Evolutionary conservation across 1,139 yeast genomes (phyloP).

Genomic region (Debaryomyces sp.): DNA sequence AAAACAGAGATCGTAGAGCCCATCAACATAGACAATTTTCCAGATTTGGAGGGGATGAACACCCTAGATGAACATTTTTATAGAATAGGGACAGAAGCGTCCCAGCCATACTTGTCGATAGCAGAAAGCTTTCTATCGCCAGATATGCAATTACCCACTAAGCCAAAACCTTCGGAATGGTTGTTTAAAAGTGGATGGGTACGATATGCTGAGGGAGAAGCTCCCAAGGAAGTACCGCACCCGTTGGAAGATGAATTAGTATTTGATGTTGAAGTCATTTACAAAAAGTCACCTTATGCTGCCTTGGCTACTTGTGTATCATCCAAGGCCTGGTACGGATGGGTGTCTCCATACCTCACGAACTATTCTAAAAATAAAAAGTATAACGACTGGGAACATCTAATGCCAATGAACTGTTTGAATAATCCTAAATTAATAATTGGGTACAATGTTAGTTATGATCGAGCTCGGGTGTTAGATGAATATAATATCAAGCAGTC

Average conservation of each 20-base stretch:
- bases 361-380: slow-evolving; percentile 38
- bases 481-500: slow-evolving; percentile 74
- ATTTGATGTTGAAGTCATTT: slow-evolving; percentile 89
- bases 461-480: slow-evolving; percentile 81
- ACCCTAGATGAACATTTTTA: slow-evolving; percentile 85
- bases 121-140: slow-evolving; percentile 39
- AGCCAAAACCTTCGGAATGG: slow-evolving; percentile 55
- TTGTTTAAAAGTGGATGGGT: slow-evolving; percentile 77
- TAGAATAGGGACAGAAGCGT: slow-evolving; percentile 60
- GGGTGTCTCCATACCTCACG: slow-evolving; percentile 87
- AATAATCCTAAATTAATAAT: slow-evolving; percentile 60
- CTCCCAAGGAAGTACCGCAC: slow-evolving; percentile 60
- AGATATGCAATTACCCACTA: slow-evolving; percentile 37
- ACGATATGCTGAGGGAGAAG: slow-evolving; percentile 57
- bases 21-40: slow-evolving; percentile 60
- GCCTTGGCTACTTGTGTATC: slow-evolving; percentile 85
- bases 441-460: slow-evolving; percentile 92
- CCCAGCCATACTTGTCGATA: slow-evolving; percentile 63
- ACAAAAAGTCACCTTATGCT: slow-evolving; percentile 73
- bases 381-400: slow-evolving; percentile 54
- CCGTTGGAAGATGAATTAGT: slow-evolving; percentile 72
- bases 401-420: slow-evolving; percentile 70
- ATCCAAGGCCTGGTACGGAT: slow-evolving; percentile 83
- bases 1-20: slow-evolving; percentile 69
- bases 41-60: slow-evolving; percentile 62